Base-by-base conservation (phyloP, 2,329 filamentous ascomycete genomes). In the Hawksworthiomyces lignivorus region DNA sequence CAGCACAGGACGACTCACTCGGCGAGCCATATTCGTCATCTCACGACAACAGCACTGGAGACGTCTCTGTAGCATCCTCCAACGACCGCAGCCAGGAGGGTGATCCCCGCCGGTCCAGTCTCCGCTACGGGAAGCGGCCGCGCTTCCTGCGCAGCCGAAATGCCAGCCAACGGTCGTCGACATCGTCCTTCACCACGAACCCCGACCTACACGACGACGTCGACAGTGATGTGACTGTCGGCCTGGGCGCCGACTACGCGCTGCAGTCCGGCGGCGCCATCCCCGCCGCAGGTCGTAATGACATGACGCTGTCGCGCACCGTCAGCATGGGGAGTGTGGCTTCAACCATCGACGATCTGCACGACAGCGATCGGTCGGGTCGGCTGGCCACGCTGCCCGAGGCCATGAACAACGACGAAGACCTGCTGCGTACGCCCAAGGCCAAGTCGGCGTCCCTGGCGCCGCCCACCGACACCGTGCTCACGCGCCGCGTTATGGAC, bases 271-370 rank as follows among this genome's bases (percentile, higher is more conserved):
- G 86, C 15, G 86, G 87, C 20, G 84, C 86, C 11, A 68, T 77
- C 5, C 79, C 86, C 2, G 67, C 69, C 1, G 62, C 69, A 50
- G 66, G 70, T 20, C 69, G 71, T 28, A 69, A 63, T 42, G 70
- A 75, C 46, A 64, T 67, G 3, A n/a, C n/a, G n/a, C 68, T 94
- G 41, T 80, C 82, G 17, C 75, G 90, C 19, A 77, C 88, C 10
- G 82, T 89, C 47, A 96, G 89, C 62, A 73, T 96, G 45, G 88
- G 88, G 18, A 96, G 90, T 59, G 87, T 95, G 65, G 84, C 80
- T 3, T 95, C 88, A 5, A 86, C 83, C 1, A 64, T 73, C 35
- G 75, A 80, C n/a, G 76, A 80, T 17, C 61, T 62, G 37, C 61
- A 66, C n/a, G 70, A 73, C 22, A 56, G 50, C 63, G n/a, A n/a